These are phyloP conservation scores for Candida sojae DNA, from an alignment of 1,139 yeast genomes.

Conservation along the genomic window DNA sequence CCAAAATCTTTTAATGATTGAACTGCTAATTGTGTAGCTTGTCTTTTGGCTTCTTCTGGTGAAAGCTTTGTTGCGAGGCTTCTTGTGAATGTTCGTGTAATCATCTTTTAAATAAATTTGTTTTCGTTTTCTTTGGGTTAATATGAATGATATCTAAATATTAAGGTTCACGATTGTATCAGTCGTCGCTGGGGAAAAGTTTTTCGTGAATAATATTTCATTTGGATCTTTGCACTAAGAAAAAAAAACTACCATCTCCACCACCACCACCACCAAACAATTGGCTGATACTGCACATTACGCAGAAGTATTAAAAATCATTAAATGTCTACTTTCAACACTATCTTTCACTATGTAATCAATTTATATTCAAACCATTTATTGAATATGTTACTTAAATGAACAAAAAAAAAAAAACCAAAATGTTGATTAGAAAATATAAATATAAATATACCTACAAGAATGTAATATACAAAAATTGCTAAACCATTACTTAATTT, in stretches of 20 bases:
- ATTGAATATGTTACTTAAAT: too few species aligned
- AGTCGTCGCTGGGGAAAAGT: not conserved
- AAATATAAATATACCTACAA: not conserved
- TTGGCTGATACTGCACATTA: not conserved
- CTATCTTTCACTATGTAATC: too few species aligned
- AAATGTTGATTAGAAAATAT: not conserved
- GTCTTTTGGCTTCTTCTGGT: constrained; percentile 24
- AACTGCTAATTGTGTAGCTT: constrained; percentile 44
- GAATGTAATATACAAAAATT: not conserved
- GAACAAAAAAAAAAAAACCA: too few species aligned
- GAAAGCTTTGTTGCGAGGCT: constrained; percentile 7
- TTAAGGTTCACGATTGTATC: too few species aligned
- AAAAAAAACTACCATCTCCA: not conserved
- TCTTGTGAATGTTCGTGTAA: not conserved
- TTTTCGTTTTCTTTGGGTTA: not conserved
- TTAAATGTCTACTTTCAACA: too few species aligned
- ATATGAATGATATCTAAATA: too few species aligned
- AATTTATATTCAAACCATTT: too few species aligned
- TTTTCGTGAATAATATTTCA: not conserved
- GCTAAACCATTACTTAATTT: constrained; percentile 13
- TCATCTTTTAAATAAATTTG: not conserved
- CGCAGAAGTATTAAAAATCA: too few species aligned
- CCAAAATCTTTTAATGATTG: constrained; percentile 48
- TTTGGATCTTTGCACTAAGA: not conserved
- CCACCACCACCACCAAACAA: not conserved